These are phyloP conservation scores for Hyaloperonospora brassicae DNA, from an alignment of 352 stramenopile species.

Conservation along the genomic window DNA sequence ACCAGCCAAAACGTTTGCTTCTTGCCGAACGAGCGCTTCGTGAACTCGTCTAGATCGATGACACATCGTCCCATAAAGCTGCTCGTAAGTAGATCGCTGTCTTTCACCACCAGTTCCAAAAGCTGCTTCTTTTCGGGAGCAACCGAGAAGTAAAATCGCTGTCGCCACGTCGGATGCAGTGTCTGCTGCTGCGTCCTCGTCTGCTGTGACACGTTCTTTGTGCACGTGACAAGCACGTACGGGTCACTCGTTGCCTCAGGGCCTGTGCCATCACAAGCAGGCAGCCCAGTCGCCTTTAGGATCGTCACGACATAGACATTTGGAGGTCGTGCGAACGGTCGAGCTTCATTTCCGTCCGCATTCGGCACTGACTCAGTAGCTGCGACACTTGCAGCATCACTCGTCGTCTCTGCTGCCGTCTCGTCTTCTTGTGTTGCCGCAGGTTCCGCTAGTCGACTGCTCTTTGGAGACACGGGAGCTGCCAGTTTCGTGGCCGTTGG, in stretches of 20 bases:
- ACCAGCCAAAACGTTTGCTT: conserved; percentile 69
- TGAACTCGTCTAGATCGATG: conserved; percentile 59
- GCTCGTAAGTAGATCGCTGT: conserved; percentile 57
- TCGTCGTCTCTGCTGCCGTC: not conserved
- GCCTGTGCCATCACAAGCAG: conserved; percentile 47
- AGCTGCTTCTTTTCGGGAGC: conserved; percentile 32
- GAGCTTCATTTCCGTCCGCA: conserved; percentile 1
- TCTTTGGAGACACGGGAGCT: conserved; percentile 3
- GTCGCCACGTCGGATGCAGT: conserved; percentile 53
- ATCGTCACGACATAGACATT: conserved; percentile 69
- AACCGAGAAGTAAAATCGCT: conserved; percentile 64
- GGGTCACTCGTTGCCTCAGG: conserved; percentile 58
- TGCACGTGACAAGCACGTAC: conserved; percentile 50
- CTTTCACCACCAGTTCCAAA: conserved; percentile 52
- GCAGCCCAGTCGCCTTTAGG: conserved; percentile 45
- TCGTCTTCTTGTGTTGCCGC: conserved; percentile 9
- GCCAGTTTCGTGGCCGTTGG: conserved; percentile 6
- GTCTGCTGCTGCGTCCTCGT: conserved; percentile 61
- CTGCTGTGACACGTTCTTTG: conserved; percentile 47
- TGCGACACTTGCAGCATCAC: not conserved
- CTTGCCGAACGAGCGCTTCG: conserved; percentile 28
- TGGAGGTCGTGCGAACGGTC: conserved; percentile 5
- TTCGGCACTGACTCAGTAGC: not conserved
- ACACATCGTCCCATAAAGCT: conserved; percentile 68
- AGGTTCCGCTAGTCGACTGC: not conserved